Conservation (phyloP, 1,284 basidiomycete genomes). For the Vanrija pseudolonga region DNA sequence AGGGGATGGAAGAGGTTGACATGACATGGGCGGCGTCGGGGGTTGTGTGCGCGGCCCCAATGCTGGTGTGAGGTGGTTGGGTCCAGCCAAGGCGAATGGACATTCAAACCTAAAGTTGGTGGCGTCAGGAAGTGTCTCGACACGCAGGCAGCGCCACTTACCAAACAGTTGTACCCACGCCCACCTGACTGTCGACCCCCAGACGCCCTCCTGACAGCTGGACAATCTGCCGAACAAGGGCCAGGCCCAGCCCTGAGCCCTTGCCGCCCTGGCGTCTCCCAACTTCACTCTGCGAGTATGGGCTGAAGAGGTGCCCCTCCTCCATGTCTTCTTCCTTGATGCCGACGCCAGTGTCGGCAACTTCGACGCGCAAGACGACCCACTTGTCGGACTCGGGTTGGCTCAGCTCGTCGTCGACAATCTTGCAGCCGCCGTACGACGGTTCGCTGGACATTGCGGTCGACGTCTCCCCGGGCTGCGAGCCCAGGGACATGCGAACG, state of each 20-base stretch:
- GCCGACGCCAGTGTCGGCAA: conserved; percentile 74
- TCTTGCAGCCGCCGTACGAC: too few relatives aligned
- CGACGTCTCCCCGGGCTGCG: too few relatives aligned
- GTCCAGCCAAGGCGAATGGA: too few relatives aligned
- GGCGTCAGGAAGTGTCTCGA: not conserved
- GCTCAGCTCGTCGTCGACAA: too few relatives aligned
- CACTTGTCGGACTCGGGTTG: conserved; percentile 8
- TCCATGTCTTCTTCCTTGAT: conserved; percentile 67
- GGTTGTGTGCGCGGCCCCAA: too few relatives aligned
- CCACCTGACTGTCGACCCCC: conserved; percentile 53
- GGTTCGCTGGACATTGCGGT: too few relatives aligned
- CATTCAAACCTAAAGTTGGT: too few relatives aligned
- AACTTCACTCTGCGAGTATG: conserved; percentile 51
- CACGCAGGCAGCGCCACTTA: conserved; percentile 2
- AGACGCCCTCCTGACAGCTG: conserved; percentile 74
- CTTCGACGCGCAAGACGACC: conserved; percentile 68
- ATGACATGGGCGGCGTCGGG: too few relatives aligned
- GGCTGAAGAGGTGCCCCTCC: conserved; percentile 51
- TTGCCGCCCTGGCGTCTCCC: conserved; percentile 79
- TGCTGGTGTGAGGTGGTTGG: too few relatives aligned
- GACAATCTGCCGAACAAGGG: conserved; percentile 81
- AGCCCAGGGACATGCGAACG: too few relatives aligned
- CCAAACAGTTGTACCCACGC: conserved; percentile 47
- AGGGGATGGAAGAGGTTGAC: too few relatives aligned
- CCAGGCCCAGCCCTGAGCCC: conserved; percentile 78